These are phyloP conservation scores for Glebionis coronaria DNA, from an alignment of 129 eudicot genomes.

Conservation along the genomic window DNA sequence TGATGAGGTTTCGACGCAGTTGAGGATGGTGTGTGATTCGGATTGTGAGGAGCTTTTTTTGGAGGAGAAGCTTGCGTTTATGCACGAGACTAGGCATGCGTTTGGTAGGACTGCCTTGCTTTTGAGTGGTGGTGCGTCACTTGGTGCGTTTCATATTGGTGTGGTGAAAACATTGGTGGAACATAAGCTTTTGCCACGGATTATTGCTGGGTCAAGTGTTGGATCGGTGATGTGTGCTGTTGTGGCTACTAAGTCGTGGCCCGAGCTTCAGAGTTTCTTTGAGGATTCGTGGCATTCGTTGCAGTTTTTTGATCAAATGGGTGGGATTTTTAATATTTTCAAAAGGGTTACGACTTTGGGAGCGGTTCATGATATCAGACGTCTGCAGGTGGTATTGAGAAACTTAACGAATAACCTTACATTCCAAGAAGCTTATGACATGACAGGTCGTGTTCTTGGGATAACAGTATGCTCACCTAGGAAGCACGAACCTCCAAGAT, in stretches of 20 bases:
- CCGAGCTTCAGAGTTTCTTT: conserved; percentile 85
- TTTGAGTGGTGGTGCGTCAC: conserved; percentile 89
- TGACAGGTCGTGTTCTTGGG: conserved; percentile 91
- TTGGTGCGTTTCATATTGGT: conserved; percentile 89
- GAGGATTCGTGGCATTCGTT: conserved; percentile 77
- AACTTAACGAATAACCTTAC: conserved; percentile 79
- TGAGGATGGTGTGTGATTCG: conserved; percentile 86
- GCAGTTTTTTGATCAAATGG: conserved; percentile 85
- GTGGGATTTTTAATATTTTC: conserved; percentile 66
- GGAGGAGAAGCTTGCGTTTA: conserved; percentile 89
- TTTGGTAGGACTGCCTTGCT: conserved; percentile 96
- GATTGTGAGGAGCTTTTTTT: conserved; percentile 78
- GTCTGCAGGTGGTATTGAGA: conserved; percentile 69
- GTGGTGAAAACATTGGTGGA: conserved; percentile 89
- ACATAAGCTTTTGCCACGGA: conserved; percentile 85
- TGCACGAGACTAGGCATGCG: conserved; percentile 95
- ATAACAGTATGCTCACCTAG: conserved; percentile 94
- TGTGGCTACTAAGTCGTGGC: conserved; percentile 85
- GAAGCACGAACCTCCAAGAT: conserved; percentile 94
- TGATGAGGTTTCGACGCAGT: conserved; percentile 79
- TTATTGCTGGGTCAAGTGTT: conserved; percentile 92
- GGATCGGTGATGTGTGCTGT: conserved; percentile 85
- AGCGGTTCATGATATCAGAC: conserved; percentile 83
- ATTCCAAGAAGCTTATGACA: conserved; percentile 91
- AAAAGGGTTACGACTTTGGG: conserved; percentile 76